Percentiles rank a stretch among this genome's conserved stretches.
These are phyloP conservation scores for Penicillium pulvis DNA, from an alignment of 495 filamentous ascomycete species.

Conservation along the genomic window DNA sequence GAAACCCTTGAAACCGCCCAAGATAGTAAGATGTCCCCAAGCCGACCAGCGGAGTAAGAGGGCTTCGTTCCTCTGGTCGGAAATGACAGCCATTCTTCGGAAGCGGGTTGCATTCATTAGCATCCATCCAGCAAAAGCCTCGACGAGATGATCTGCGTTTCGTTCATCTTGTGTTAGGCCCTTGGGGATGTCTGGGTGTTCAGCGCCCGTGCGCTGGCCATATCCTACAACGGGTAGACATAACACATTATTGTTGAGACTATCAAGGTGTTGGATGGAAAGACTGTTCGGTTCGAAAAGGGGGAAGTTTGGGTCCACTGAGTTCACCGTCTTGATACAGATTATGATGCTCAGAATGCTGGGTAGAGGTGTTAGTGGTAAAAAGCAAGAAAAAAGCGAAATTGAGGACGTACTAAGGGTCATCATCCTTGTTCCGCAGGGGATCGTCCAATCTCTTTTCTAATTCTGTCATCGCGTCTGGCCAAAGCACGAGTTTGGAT, in stretches of 20 bases:
- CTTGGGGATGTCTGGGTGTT: constrained; percentile 21
- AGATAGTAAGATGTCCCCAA: constrained; percentile 36
- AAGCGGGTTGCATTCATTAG: constrained; percentile 37
- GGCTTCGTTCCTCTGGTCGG: constrained; percentile 8
- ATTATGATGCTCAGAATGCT: constrained; percentile 33
- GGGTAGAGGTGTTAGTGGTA: constrained; percentile 1
- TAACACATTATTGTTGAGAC: constrained; percentile 1
- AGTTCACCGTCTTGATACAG: constrained; percentile 31
- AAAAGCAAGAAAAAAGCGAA: neutral
- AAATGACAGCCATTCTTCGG: constrained; percentile 33
- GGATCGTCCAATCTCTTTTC: constrained; percentile 22
- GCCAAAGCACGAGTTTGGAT: constrained; percentile 46
- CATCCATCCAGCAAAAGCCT: constrained; percentile 49
- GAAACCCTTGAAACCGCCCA: neutral
- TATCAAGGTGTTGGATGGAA: neutral
- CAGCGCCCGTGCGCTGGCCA: constrained; percentile 22
- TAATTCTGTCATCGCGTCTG: constrained; percentile 43
- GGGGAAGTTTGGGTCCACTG: constrained; percentile 3
- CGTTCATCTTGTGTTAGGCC: constrained; percentile 26
- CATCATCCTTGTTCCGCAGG: constrained; percentile 8
- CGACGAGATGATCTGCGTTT: constrained; percentile 41
- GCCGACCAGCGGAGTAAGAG: constrained; percentile 26
- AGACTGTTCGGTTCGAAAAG: constrained; percentile 17
- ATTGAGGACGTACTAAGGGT: constrained; percentile 26
- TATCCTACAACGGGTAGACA: constrained; percentile 4